Evolutionary conservation across 768 basidiomycete genomes (phyloP).

Genomic region (Pleurotus citrinopileatus): DNA sequence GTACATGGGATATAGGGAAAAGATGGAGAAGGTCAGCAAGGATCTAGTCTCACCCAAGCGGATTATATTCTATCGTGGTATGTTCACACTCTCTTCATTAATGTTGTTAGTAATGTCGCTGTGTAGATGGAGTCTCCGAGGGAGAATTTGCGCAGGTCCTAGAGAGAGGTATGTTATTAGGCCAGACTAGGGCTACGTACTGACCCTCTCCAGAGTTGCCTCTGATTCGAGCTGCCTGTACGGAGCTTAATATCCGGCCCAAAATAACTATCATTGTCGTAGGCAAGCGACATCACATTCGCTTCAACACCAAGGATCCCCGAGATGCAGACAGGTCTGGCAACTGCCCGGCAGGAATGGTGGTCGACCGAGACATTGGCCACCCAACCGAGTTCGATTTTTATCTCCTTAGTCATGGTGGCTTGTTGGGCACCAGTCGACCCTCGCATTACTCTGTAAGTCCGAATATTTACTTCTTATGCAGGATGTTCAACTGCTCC

Average conservation of each 20-base stretch:
- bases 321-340: slow-evolving; percentile 61
- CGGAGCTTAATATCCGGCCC: slow-evolving; percentile 50
- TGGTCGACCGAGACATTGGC: slow-evolving; percentile 67
- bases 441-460: slow-evolving; percentile 51
- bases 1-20: slow-evolving; percentile 54
- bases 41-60: slow-evolving; percentile 51
- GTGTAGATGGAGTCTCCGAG: slow-evolving; percentile 52
- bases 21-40: slow-evolving; percentile 48
- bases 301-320: slow-evolving; percentile 48
- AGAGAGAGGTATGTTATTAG: slow-evolving; percentile 44
- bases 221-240: slow-evolving; percentile 55
- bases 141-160: slow-evolving; percentile 53
- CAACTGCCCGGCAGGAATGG: slow-evolving; percentile 77
- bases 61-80: slow-evolving; percentile 76
- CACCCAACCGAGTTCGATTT: slow-evolving; percentile 79
- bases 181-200: no score
- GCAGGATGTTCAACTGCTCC: not conserved
- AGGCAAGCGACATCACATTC: slow-evolving; percentile 72
- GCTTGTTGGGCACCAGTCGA: slow-evolving; percentile 68
- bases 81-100: slow-evolving; percentile 15
- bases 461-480: not conserved
- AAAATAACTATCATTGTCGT: slow-evolving; percentile 78
- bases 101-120: slow-evolving; percentile 17
- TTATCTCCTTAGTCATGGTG: slow-evolving; percentile 76
- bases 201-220: slow-evolving; percentile 7